Base-by-base conservation (phyloP, 352 stramenopile species). In the Pythium oligandrum region DNA sequence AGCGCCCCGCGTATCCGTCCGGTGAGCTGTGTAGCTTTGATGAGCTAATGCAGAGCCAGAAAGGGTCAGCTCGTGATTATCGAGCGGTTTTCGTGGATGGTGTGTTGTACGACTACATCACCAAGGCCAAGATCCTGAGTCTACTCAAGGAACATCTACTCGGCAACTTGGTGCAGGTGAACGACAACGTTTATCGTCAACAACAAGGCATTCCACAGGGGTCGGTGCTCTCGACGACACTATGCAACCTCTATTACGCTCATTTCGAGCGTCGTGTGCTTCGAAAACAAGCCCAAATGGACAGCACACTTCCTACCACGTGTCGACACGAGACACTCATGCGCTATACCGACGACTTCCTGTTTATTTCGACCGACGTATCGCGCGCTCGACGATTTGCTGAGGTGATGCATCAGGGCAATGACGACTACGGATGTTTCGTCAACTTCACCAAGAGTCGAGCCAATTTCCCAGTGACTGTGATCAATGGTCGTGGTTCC, bases 211-310 rank as follows among this genome's bases (percentile, higher is more conserved):
- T 93, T 10, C 80, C 83, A 0, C 83, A 93, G 61, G 83, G 83
- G n/a, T 93, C 83, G 0, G 75, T 93, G 48, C 62, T 93, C 9
- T 93, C 83, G 5, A 90, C 83, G 4, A 80, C 77, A 5, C 59
- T 93, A 6, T 93, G 83, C 58, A 91, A 90, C 44, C 57, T 93
- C 11, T 93, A 91, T 57, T 90, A 88, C 44, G 80, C 76, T 10
- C 62, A 90, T 47, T 91, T 89, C 43, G 83, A 93, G 63, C 64
- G 74, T 3, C 68, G 73, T 40, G 57, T 90, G 33, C 55, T 91
- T 4, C 64, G 60, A 30, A 81, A 81, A 31, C 54, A 53, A 11
- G 51, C 90, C 32, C 57, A 70, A 1, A 51, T 68, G 44, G 38
- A 51, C 43, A 55, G 5, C 58, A 52, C n/a, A 42, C 59, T 31